These are phyloP conservation scores for Escovopsis weberi DNA, from an alignment of 2,329 filamentous ascomycete species.

Conservation along the genomic window DNA sequence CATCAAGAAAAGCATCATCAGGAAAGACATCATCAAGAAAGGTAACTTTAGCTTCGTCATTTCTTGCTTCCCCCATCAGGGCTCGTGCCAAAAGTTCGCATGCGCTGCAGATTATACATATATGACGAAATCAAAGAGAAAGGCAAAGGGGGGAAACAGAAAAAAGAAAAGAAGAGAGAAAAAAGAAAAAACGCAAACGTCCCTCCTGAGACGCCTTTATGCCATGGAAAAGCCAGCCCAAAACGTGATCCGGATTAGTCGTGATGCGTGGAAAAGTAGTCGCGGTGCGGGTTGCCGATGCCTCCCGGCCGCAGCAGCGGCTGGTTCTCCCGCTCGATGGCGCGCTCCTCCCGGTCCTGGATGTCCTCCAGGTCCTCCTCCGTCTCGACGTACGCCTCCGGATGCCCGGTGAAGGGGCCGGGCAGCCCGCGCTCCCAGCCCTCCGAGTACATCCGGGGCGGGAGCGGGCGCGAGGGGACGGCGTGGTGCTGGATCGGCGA, in stretches of 20 bases:
- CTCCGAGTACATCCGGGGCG: conserved; percentile 31
- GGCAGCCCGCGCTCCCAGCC: conserved; percentile 36
- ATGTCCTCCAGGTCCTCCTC: conserved; percentile 37
- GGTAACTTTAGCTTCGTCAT: no score
- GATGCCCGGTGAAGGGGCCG: conserved; percentile 36
- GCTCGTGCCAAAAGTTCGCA: no score
- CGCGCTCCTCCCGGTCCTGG: conserved; percentile 34
- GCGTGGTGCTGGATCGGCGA: conserved; percentile 15
- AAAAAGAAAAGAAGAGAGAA: no score
- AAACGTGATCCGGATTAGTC: not conserved
- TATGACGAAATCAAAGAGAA: no score
- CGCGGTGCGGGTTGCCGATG: conserved; percentile 30
- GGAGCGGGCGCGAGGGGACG: conserved; percentile 20
- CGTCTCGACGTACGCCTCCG: conserved; percentile 35
- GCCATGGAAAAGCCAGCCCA: conserved; percentile 9
- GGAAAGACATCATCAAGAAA: no score
- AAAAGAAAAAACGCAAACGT: not conserved
- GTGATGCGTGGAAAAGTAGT: conserved; percentile 20
- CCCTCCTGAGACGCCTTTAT: not conserved
- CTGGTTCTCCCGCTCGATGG: conserved; percentile 34
- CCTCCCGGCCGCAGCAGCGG: conserved; percentile 35
- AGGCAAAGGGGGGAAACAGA: no score
- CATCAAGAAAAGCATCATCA: no score
- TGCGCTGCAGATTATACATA: no score
- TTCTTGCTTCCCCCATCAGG: no score